Evolutionary conservation across 2,329 filamentous ascomycete species (phyloP), one percentile per base, ranked within the genome.

Genomic region (Aspergillus luchuensis): DNA sequence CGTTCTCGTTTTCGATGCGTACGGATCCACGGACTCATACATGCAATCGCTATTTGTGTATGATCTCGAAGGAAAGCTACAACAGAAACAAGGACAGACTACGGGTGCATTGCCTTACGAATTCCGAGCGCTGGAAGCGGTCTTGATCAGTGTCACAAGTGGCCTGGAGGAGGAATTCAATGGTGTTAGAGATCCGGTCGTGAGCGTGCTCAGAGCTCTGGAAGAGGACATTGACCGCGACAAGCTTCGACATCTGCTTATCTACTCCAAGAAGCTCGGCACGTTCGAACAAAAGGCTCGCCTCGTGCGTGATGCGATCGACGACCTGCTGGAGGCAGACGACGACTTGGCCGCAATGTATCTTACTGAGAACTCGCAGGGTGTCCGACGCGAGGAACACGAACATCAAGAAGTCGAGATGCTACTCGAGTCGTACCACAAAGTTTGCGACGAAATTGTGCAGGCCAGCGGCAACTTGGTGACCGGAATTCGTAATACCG

Each of bases 11-110:
- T 98, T 99, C 74, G 95, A 98, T 71, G 91, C 95, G 13, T 98
- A 97, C 77, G 95, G 95, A 30, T 95, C 92, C 43, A 93, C 92
- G 61, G 92, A 96, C 68, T 96, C 92, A 0, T 97, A 97, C 71
- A 92, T 94, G 33, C 95, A 98, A 75, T 97, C 92, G 4, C 87
- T 95, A 13, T 99, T 99, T 79, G 96, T 99, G 87, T 97, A 98
- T 78, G 95, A 98, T 72, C 81, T 99, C 19, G 92, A 98, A 75
- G 91, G 91, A 11, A 97, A 96, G 74, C 82, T 99, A 48, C 89
- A 91, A 64, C 92, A 97, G 72, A 94, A 92, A n/a, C 78, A 80
- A 38, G 84, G 86, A 15, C 72, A 70, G 53, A 67, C 69, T 4
- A 68, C 72, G 5, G 85, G 84, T 38, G 85, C 86, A 2, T 83